Evolutionary conservation across 2,329 filamentous ascomycete genomes (phyloP).

Genomic region (Stagonosporopsis chrysanthemi): DNA sequence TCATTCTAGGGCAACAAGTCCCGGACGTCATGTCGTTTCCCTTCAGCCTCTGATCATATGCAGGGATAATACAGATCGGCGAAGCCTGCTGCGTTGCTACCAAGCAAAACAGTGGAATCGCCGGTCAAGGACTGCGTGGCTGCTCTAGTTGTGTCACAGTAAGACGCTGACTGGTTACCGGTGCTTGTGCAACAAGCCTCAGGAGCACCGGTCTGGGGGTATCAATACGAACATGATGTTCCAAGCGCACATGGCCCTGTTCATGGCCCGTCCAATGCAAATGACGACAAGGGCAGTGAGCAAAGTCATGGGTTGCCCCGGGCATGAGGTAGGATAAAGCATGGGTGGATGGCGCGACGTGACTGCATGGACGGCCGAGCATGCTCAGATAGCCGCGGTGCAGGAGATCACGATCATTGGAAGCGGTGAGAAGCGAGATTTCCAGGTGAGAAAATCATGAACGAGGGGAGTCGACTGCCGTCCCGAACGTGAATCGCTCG

Average conservation of each 20-base stretch:
- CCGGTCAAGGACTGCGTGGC: constrained; percentile 1
- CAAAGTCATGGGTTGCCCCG: constrained; percentile 9
- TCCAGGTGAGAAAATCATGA: background rate
- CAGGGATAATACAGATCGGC: constrained; percentile 3
- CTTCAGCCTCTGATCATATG: constrained; percentile 15
- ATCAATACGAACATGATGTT: constrained; percentile 4
- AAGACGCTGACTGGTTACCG: constrained; percentile 10
- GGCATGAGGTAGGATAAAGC: constrained; percentile 3
- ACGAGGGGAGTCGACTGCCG: constrained; percentile 1
- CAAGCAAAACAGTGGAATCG: constrained; percentile 1
- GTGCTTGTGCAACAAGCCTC: constrained; percentile 7
- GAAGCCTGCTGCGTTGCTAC: background rate
- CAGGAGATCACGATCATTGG: constrained; percentile 16
- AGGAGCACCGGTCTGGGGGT: constrained; percentile 5
- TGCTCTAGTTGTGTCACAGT: constrained; percentile 6
- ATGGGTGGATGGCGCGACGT: constrained; percentile 15
- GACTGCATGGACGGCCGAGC: constrained; percentile 18
- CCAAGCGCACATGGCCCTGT: background rate
- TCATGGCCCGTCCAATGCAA: background rate
- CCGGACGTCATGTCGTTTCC: constrained; percentile 1
- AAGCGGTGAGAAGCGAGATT: constrained; percentile 12
- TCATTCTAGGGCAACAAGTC: background rate
- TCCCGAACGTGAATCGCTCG: constrained; percentile 13
- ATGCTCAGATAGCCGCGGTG: constrained; percentile 19
- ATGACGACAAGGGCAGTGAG: constrained; percentile 1